A percentile compares a stretch with the other conserved stretches of the same genome.
Conservation (phyloP, 2,329 filamentous ascomycete species). For the Waltergamsia citrina region DNA sequence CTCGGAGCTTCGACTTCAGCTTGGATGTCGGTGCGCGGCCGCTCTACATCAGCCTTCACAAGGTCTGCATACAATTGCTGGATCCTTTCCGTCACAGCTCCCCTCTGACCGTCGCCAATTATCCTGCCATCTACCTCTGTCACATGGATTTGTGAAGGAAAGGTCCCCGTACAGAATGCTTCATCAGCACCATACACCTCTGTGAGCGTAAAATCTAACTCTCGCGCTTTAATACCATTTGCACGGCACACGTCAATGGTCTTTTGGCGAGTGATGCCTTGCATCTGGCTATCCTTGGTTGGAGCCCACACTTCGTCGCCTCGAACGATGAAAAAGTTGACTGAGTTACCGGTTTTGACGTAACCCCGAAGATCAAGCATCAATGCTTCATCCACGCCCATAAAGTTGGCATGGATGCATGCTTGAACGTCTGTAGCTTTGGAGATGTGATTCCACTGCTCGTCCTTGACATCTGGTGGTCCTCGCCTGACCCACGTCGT, state of each 20-base stretch:
- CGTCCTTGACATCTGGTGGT: conserved; percentile 19
- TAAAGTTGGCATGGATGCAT: conserved; percentile 16
- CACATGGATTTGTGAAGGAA: conserved; percentile 16
- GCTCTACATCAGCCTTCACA: conserved; percentile 10
- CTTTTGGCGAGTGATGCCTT: conserved; percentile 18
- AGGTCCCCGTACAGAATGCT: conserved; percentile 18
- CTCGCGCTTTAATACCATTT: conserved; percentile 12
- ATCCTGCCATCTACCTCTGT: conserved; percentile 12
- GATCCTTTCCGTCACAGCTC: conserved; percentile 11
- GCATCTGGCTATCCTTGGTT: conserved; percentile 20
- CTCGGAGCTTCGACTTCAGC: conserved; percentile 13
- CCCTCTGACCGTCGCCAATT: conserved; percentile 14
- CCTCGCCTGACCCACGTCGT: conserved; percentile 18
- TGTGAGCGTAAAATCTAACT: conserved; percentile 17
- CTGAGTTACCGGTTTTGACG: conserved; percentile 20
- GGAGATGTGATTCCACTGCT: conserved; percentile 20
- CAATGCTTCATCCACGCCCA: conserved; percentile 18
- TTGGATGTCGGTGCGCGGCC: conserved; percentile 11
- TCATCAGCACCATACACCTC: conserved; percentile 19
- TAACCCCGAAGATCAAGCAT: conserved; percentile 18
- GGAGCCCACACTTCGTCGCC: conserved; percentile 19
- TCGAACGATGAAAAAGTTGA: conserved; percentile 21
- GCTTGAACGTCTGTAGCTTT: conserved; percentile 20
- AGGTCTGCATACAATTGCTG: conserved; percentile 13
- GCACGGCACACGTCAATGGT: conserved; percentile 18